Evolutionary conservation across 345 rosid species (phyloP), one percentile per base, ranked within the genome.

Genomic region (Syzygium aqueum): DNA sequence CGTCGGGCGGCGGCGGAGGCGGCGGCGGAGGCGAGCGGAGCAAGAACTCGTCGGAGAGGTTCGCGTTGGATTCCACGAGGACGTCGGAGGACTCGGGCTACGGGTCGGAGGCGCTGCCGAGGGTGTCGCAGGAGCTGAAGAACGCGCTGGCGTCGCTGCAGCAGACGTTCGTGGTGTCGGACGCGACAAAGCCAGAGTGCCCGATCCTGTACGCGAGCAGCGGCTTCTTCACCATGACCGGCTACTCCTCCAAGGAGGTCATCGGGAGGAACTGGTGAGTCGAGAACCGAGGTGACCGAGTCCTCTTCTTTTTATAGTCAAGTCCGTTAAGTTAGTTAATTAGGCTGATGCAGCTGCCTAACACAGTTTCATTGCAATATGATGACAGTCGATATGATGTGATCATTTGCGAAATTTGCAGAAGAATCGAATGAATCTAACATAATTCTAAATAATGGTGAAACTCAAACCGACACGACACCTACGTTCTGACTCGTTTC

Each of bases 151-250:
- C 98, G 27, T 94, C 95, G 4, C 93, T 97, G 89, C 99, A 96
- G 91, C 99, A 96, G 91, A 96, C 99, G 22, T 97, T 97, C 91
- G 98, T 95, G 51, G 99, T 96, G 85, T 96, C 99, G 50, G 99
- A 97, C 86, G 96, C 98, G 14, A 94, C 97, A 77, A 95, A 93
- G 91, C 97, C 96, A 28, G 95, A 96, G 82, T 95, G 96, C 89
- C 99, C 99, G 67, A 96, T 97, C 56, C 86, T 97, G 89, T 96
- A 94, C 88, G 99, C 99, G 37, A 97, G 99, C 93, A 94, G 96
- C 86, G 99, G 99, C 21, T 97, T 97, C 89, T 96, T 96, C 86
- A 91, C 91, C 87, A 96, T 97, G 98, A 97, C 99, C 8, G 99
- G 99, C 65, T 96, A 97, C 90, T 90, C 97, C 43, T 91, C 98